Conservation (phyloP, 768 basidiomycete genomes). For the Flagelloscypha sp. region DNA sequence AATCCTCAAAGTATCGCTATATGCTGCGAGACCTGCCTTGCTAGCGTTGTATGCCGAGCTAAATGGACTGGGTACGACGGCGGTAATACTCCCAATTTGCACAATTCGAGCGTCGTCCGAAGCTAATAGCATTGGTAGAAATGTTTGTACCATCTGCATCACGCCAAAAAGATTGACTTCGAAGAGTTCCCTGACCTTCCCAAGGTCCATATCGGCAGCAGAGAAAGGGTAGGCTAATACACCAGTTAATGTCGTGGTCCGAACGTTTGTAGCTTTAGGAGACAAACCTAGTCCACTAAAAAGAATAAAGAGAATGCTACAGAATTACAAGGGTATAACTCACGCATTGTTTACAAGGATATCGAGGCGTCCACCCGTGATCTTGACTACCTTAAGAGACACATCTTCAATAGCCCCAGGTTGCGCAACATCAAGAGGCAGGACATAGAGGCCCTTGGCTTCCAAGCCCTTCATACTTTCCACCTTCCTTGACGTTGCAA, state of each 20-base stretch:
- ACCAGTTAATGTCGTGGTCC: not conserved
- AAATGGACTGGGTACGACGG: conserved; percentile 19
- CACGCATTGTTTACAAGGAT: conserved; percentile 24
- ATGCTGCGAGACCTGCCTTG: conserved; percentile 22
- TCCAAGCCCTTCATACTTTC: no score
- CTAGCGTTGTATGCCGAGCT: conserved; percentile 17
- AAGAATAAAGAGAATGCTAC: not conserved
- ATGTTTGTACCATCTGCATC: conserved; percentile 18
- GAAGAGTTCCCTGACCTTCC: conserved; percentile 12
- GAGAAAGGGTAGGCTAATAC: conserved; percentile 11
- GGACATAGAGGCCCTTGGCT: no score
- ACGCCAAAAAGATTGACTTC: conserved; percentile 20
- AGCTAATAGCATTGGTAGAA: conserved; percentile 16
- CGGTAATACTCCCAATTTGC: conserved; percentile 18
- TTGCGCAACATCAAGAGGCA: no score
- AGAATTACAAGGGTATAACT: not conserved
- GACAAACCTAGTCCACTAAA: conserved; percentile 9
- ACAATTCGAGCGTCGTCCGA: conserved; percentile 16
- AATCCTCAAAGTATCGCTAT: conserved; percentile 19
- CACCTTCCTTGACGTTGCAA: no score
- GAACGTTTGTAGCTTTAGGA: not conserved
- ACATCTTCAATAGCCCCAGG: no score
- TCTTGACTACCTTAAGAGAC: no score
- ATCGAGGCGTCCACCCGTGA: conserved; percentile 21
- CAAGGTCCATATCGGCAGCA: conserved; percentile 15